Base-by-base conservation (phyloP, 805 yeast species). In the Myxozyma vanderwaltii region DNA sequence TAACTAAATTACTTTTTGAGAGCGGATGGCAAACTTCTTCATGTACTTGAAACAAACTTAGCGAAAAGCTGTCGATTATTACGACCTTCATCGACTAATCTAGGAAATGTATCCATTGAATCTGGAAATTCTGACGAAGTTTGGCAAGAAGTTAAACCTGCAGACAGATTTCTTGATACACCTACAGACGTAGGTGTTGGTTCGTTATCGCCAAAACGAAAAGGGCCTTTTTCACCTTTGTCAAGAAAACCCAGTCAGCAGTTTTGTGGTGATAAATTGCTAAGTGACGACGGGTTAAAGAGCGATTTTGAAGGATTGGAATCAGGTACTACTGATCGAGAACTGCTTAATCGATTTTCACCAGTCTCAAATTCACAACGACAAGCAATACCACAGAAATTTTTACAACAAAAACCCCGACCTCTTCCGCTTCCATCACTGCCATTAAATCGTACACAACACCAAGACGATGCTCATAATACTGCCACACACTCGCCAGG, bases 1-100 rank as follows among this genome's bases (percentile, higher is more conserved):
- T 31, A 29, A 46, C 23, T 15, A 17, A 29, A 7, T 7, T 17
- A 19, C 41, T 38, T 17, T 38, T n/a, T n/a, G n/a, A 48, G 51
- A 2, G 33, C 51, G 4, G 51, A 48, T 15, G 4, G 31, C 41
- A 24, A 17, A 35, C 21, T 48, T 23, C 33, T 48, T 3, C 41
- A 48, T 4, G 13, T 36, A 15, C 43, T 48, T 17, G 43, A 48
- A 36, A 48, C 51, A 13, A 48, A 48, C 24, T 39, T 48, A 7
- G 51, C 51, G 5, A 48, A 36, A 48, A 48, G 51, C 21, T 48
- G 51, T 13, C 41, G 41, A 4, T 21, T 48, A 3, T 24, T 48
- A 2, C 41, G 23, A 48, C 17, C 31, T 21, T 19, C 51, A n/a
- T 48, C 43, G 10, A 29, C 33, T 29, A 6, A 29, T 29, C n/a